Evolutionary conservation across 1,284 basidiomycete genomes (phyloP).

Genomic region (Puccinia horiana): DNA sequence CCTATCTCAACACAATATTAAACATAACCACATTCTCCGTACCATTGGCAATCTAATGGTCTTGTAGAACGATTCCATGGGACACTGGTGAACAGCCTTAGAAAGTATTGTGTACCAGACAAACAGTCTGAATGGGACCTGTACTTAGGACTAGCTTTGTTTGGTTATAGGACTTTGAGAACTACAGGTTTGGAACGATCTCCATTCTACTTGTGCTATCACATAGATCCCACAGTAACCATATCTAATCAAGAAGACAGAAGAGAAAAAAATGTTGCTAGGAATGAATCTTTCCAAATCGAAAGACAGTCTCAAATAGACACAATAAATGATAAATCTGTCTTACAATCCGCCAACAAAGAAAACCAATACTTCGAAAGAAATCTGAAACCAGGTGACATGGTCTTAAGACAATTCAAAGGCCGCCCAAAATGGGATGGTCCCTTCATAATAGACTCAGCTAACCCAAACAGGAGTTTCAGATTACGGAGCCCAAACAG

Average conservation of each 20-base stretch:
- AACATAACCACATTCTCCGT: constrained; percentile 12
- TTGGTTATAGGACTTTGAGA: neutral
- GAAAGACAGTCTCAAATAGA: neutral
- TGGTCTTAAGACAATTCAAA: neutral
- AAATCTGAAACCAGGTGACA: neutral
- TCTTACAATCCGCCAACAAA: neutral
- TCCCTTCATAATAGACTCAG: neutral
- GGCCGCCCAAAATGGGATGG: neutral
- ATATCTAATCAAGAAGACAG: neutral
- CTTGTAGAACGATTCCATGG: constrained; percentile 22
- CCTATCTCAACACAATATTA: constrained; percentile 1
- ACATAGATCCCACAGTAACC: neutral
- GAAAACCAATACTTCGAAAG: neutral
- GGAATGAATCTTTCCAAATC: neutral
- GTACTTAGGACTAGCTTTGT: neutral
- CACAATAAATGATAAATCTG: neutral
- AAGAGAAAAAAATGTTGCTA: neutral
- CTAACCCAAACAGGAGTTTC: neutral
- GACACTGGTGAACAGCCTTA: neutral
- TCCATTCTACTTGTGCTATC: constrained; percentile 5
- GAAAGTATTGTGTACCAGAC: neutral
- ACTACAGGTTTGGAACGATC: neutral
- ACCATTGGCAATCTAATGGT: constrained; percentile 18
- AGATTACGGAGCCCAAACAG: neutral
- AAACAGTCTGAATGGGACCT: constrained; percentile 9